These are phyloP conservation scores for Hyaloscypha variabilis DNA, from an alignment of 495 filamentous ascomycete genomes.

Conservation along the genomic window DNA sequence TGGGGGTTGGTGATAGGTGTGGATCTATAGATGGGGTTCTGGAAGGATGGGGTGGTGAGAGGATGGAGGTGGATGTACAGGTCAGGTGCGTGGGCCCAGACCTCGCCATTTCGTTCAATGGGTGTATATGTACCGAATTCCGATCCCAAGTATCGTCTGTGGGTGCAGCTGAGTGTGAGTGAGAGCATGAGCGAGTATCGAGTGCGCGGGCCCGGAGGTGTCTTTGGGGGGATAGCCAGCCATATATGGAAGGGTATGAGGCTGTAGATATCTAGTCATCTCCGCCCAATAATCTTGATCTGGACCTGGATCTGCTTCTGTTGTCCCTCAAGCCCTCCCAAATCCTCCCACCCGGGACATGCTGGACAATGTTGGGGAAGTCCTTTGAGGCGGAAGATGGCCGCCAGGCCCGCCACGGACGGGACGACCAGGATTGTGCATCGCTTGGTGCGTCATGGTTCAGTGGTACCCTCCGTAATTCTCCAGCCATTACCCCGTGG, in stretches of 20 bases:
- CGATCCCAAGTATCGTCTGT: background rate
- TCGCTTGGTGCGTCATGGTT: constrained; percentile 49
- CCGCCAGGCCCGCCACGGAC: constrained; percentile 16
- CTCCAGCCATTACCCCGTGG: background rate
- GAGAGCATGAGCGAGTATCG: too few species aligned
- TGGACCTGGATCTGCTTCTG: background rate
- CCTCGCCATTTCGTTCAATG: background rate
- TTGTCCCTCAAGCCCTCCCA: constrained; percentile 35
- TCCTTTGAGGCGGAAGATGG: constrained; percentile 45
- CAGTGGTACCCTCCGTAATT: background rate
- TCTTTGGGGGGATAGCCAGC: background rate
- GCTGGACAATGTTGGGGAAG: constrained; percentile 73
- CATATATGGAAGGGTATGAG: background rate
- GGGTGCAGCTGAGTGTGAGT: background rate
- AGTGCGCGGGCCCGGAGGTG: background rate
- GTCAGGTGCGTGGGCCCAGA: background rate
- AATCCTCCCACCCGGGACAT: constrained; percentile 77
- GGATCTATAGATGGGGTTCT: background rate
- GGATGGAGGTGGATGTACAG: background rate
- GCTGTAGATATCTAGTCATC: background rate
- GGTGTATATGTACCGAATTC: background rate
- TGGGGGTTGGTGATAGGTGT: background rate
- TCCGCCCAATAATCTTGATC: background rate
- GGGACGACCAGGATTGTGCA: constrained; percentile 28
- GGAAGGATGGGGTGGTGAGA: background rate